A percentile compares a stretch with the other conserved stretches of the same genome.
Conservation (phyloP, 208 protist species). For the Strigomonas culicis region DNA sequence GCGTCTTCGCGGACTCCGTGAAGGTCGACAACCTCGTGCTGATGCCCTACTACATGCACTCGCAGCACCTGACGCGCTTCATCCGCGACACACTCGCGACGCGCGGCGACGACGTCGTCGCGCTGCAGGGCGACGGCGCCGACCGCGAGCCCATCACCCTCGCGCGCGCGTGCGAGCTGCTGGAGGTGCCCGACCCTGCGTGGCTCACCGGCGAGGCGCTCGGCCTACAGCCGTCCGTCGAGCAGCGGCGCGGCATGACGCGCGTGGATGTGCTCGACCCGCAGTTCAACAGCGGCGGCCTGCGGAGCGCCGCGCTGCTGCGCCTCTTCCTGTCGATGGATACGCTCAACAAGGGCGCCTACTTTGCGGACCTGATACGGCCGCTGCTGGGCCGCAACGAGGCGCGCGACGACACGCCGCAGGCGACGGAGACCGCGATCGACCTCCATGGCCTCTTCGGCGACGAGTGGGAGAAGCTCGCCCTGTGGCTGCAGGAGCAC, state of each 20-base stretch:
- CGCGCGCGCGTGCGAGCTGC: conserved; percentile 45
- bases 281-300: conserved; percentile 92
- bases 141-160: conserved; percentile 46
- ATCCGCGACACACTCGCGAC: conserved; percentile 89
- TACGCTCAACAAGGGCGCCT: conserved; percentile 91
- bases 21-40: conserved; percentile 95
- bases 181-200: conserved; percentile 52
- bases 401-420: conserved; percentile 35
- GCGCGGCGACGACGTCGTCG: conserved; percentile 75
- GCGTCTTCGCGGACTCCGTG: conserved; percentile 83
- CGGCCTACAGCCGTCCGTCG: conserved; percentile 78
- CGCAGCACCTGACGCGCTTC: conserved; percentile 86
- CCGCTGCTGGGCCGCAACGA: conserved; percentile 86
- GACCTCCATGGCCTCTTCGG: conserved; percentile 66
- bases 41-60: conserved; percentile 80
- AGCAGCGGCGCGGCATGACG: conserved; percentile 10
- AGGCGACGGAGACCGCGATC: conserved; percentile 89
- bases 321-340: conserved; percentile 97
- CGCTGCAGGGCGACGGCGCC: conserved; percentile 12
- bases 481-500: conserved; percentile 93
- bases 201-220: conserved; percentile 93
- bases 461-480: conserved; percentile 94
- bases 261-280: conserved; percentile 96
- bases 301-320: conserved; percentile 79
- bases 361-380: conserved; percentile 93